A percentile compares a stretch with the other conserved stretches of the same genome.
Conservation (phyloP, 257 asterid genomes). For the Salvia rosmarinus region DNA sequence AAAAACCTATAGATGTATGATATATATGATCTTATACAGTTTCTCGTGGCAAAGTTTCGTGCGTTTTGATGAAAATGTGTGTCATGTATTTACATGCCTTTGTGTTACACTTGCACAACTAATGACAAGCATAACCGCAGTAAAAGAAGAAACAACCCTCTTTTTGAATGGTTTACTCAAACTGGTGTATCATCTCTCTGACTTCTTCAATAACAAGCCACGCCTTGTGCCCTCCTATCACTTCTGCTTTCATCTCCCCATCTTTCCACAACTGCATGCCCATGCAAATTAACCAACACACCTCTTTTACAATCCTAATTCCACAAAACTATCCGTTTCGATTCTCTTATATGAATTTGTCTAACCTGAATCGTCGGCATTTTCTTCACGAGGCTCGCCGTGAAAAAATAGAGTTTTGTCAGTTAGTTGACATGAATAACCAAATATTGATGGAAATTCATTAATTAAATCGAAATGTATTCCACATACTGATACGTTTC, state of each 20-base stretch:
- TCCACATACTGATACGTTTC: slow-evolving; percentile 72
- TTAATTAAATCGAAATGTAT: not conserved
- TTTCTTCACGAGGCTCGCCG: slow-evolving; percentile 53
- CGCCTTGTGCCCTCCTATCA: slow-evolving; percentile 74
- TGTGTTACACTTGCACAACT: slow-evolving; percentile 11
- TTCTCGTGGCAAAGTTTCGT: not conserved
- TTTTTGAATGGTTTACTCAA: slow-evolving; percentile 8
- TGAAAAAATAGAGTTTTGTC: not conserved
- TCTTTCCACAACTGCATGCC: slow-evolving; percentile 77
- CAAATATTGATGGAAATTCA: not conserved
- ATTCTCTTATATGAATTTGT: not conserved
- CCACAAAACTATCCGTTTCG: not conserved
- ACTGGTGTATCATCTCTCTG: slow-evolving; percentile 67
- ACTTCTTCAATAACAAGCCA: slow-evolving; percentile 98
- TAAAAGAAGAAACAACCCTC: not conserved
- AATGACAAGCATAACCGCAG: not conserved
- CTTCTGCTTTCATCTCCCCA: slow-evolving; percentile 44
- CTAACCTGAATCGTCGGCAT: slow-evolving; percentile 99
- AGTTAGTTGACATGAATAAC: not conserved
- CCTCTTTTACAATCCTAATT: not conserved
- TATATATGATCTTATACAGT: too few relatives aligned
- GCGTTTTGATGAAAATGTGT: not conserved
- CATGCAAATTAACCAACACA: not conserved
- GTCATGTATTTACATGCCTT: slow-evolving; percentile 26
- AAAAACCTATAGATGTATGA: too few relatives aligned